A percentile compares a stretch with the other conserved stretches of the same genome.
Evolutionary conservation across 1,139 yeast species (phyloP).

Genomic region (Neolecta irregularis): DNA sequence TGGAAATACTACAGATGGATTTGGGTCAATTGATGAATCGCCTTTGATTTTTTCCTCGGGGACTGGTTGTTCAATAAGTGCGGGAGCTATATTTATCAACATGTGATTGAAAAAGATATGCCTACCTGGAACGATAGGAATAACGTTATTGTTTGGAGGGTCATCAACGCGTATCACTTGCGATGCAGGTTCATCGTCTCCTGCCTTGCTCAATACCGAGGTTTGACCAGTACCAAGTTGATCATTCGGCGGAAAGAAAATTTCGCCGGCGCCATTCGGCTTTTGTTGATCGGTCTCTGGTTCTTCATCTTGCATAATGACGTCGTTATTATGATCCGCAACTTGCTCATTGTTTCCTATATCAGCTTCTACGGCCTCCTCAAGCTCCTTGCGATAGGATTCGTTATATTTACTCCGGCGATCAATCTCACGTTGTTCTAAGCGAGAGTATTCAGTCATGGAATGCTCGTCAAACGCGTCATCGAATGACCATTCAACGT

Average conservation of each 20-base stretch:
- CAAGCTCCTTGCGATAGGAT: constrained; percentile 7
- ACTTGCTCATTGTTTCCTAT: constrained; percentile 21
- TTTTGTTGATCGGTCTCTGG: constrained; percentile 12
- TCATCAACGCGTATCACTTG: neutral
- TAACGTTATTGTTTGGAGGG: neutral
- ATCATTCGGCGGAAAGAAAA: neutral
- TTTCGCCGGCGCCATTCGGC: neutral
- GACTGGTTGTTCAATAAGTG: too few species aligned
- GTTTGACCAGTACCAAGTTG: neutral
- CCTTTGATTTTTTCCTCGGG: neutral
- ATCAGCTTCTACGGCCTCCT: constrained; percentile 15
- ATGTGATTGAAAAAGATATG: too few species aligned
- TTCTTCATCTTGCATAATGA: constrained; percentile 9
- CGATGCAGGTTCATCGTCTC: neutral
- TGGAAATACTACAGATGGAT: neutral
- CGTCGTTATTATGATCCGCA: constrained; percentile 4
- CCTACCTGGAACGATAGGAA: neutral
- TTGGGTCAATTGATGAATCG: neutral
- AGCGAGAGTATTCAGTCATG: constrained; percentile 56
- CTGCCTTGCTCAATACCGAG: neutral
- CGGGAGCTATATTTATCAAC: too few species aligned
- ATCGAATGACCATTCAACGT: constrained; percentile 89
- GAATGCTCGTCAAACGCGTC: constrained; percentile 64
- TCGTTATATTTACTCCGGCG: constrained; percentile 31
- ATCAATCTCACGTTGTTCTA: constrained; percentile 51